phyloP scores from a whole-genome alignment of 352 stramenopile species.

The Phytopythium boreale region DNA sequence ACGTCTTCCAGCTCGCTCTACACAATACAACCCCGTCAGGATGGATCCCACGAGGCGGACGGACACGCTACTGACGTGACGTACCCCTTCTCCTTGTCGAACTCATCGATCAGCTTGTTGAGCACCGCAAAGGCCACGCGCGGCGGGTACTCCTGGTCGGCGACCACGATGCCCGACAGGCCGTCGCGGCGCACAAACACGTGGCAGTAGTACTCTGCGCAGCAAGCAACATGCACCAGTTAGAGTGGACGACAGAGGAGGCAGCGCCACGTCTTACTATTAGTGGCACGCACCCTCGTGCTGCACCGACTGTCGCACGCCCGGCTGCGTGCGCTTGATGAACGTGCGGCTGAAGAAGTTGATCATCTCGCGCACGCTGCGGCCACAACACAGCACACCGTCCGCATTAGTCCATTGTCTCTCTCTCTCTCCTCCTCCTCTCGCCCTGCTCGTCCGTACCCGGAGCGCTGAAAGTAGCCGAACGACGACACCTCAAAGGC shows the following conservation, averaged over 20 bases:
- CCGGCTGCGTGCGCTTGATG: constrained; percentile 94
- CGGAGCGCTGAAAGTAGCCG: constrained; percentile 83
- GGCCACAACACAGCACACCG: neutral
- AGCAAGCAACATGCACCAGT: neutral
- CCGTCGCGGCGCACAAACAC: constrained; percentile 97
- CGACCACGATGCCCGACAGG: constrained; percentile 94
- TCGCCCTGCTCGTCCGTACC: constrained; percentile 22
- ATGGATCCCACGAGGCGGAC: constrained; percentile 20
- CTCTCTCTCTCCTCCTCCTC: neutral
- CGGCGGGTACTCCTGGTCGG: constrained; percentile 97
- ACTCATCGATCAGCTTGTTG: constrained; percentile 97
- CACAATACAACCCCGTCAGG: constrained; percentile 13
- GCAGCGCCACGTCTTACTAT: too few relatives aligned
- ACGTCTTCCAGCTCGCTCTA: constrained; percentile 55
- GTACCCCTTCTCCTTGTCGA: constrained; percentile 69
- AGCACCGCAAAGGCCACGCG: constrained; percentile 98
- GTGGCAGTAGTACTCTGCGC: constrained; percentile 96
- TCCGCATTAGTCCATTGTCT: constrained; percentile 6
- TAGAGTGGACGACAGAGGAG: too few relatives aligned
- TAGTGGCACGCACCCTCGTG: constrained; percentile 95
- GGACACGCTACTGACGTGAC: constrained; percentile 12
- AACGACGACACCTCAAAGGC: constrained; percentile 80
- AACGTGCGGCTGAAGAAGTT: constrained; percentile 99
- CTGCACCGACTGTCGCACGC: constrained; percentile 97
- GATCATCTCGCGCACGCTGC: constrained; percentile 96